These are phyloP conservation scores for Paraconiothyrium sp. DNA, from an alignment of 2,329 filamentous ascomycete species.

Conservation along the genomic window DNA sequence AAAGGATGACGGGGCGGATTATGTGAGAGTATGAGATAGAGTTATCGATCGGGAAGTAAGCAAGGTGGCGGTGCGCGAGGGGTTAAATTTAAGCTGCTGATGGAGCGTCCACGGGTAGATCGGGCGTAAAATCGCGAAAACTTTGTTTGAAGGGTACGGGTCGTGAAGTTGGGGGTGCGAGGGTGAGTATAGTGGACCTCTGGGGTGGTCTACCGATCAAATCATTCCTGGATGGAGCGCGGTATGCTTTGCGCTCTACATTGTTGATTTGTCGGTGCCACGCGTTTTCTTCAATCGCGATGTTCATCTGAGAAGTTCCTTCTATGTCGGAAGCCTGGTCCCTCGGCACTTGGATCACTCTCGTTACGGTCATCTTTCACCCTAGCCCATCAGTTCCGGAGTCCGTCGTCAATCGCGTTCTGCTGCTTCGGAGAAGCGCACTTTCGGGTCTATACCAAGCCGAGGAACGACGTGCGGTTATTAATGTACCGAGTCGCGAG, in stretches of 20 bases:
- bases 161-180: too few species aligned
- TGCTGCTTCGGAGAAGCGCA: not conserved
- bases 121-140: not conserved
- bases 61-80: not conserved
- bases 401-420: not conserved
- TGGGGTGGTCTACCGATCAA: too few species aligned
- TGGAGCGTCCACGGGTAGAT: not conserved
- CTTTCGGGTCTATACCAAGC: not conserved
- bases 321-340: too few species aligned
- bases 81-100: constrained; percentile 1
- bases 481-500: not conserved
- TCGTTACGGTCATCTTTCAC: not conserved
- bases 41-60: not conserved
- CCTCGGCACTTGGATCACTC: not conserved
- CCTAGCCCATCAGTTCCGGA: not conserved
- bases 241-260: too few species aligned
- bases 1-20: not conserved
- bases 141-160: too few species aligned
- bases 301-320: too few species aligned
- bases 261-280: too few species aligned
- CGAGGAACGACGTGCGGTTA: not conserved
- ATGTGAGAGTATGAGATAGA: not conserved
- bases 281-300: too few species aligned
- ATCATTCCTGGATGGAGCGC: too few species aligned
- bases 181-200: too few species aligned